phyloP scores from a whole-genome alignment of 2,329 filamentous ascomycete species.

The Bipolaris zeicola region DNA sequence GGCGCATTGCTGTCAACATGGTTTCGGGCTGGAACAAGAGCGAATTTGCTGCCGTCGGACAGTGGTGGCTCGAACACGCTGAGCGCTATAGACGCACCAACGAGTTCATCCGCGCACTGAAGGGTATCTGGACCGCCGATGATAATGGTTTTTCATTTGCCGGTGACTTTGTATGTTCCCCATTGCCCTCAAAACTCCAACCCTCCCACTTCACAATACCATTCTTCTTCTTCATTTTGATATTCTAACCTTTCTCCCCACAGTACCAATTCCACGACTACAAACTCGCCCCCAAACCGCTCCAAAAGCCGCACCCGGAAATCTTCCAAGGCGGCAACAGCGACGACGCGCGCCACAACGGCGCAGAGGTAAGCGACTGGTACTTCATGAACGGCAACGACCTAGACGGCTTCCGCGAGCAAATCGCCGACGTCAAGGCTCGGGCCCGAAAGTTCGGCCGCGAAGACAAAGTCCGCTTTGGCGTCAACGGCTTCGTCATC shows the following conservation, averaged over 20 bases:
- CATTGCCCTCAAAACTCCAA: no score
- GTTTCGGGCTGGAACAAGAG: conserved; percentile 62
- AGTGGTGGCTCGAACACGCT: conserved; percentile 62
- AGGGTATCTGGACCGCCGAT: conserved; percentile 57
- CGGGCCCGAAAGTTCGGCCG: conserved; percentile 54
- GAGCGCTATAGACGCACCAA: conserved; percentile 57
- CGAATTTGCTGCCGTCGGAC: conserved; percentile 58
- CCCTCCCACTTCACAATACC: no score
- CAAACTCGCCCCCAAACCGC: conserved; percentile 56
- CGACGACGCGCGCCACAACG: conserved; percentile 58
- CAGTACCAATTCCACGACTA: conserved; percentile 59
- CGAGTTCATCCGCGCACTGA: conserved; percentile 60
- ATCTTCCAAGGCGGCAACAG: conserved; percentile 62
- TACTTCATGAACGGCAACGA: conserved; percentile 65
- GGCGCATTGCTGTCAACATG: conserved; percentile 59
- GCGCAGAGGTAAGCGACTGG: conserved; percentile 56
- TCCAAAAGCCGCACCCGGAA: conserved; percentile 57
- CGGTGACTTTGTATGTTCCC: conserved; percentile 51
- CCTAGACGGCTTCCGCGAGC: conserved; percentile 57
- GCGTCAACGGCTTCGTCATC: conserved; percentile 58
- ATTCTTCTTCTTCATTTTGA: no score
- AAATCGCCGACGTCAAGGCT: conserved; percentile 57
- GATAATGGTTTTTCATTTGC: conserved; percentile 56
- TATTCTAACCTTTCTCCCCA: no score
- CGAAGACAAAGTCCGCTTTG: conserved; percentile 55